phyloP scores from a whole-genome alignment of 352 stramenopile species.

The Phytophthora agathidicida region DNA sequence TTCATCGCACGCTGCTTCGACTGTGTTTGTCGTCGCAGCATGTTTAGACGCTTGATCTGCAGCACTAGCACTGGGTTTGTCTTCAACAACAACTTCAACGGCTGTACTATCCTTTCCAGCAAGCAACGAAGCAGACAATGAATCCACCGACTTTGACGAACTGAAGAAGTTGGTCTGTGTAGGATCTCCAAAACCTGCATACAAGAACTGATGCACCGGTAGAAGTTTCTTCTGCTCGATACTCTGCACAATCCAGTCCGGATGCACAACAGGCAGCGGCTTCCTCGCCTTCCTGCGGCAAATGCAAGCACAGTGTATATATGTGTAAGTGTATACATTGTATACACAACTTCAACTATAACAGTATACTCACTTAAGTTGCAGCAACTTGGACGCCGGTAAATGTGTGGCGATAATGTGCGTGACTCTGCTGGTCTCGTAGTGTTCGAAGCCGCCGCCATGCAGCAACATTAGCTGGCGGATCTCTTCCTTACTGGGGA shows the following conservation, averaged over 20 bases:
- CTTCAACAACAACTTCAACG: conserved; percentile 7
- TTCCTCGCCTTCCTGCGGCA: conserved; percentile 55
- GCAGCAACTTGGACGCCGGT: conserved; percentile 82
- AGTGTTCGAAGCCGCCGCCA: conserved; percentile 89
- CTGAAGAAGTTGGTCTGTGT: conserved; percentile 57
- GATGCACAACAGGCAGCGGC: conserved; percentile 81
- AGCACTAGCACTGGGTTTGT: conserved; percentile 8
- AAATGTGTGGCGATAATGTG: conserved; percentile 90
- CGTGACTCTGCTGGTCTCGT: conserved; percentile 85
- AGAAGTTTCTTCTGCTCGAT: conserved; percentile 77
- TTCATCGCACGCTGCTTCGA: no score
- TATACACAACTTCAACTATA: conserved; percentile 17
- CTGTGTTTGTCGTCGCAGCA: no score
- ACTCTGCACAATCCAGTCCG: conserved; percentile 93
- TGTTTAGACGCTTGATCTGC: conserved; percentile 12
- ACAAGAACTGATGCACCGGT: conserved; percentile 82
- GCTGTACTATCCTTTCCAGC: not conserved
- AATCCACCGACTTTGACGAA: conserved; percentile 1
- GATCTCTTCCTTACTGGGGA: conserved; percentile 86
- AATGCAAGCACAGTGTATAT: not conserved
- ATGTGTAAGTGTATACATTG: not conserved
- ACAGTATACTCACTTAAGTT: conserved; percentile 74
- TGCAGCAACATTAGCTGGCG: conserved; percentile 76
- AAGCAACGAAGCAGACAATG: not conserved
- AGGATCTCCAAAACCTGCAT: conserved; percentile 80